phyloP scores from a whole-genome alignment of 257 asterid genomes.

The Thymus quinquecostatus region DNA sequence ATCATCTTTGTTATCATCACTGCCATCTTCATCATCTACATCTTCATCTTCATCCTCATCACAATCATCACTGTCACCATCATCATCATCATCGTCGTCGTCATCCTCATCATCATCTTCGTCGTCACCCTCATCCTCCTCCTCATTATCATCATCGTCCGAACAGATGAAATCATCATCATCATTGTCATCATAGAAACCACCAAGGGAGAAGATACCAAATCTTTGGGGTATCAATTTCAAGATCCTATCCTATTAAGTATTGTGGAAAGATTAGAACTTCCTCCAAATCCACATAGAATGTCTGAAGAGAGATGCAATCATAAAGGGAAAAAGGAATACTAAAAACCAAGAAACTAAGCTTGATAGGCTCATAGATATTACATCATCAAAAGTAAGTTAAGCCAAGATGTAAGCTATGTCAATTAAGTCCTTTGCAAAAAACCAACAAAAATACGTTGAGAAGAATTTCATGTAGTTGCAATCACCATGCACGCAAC shows the following conservation, averaged over 20 bases:
- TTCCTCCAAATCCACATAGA: constrained; percentile 31
- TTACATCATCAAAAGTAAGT: constrained; percentile 1
- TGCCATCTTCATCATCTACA: constrained; percentile 34
- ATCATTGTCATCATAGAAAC: constrained; percentile 39
- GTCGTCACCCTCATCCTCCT: constrained; percentile 28
- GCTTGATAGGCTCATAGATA: neutral
- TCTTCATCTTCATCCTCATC: constrained; percentile 35
- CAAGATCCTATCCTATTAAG: constrained; percentile 51
- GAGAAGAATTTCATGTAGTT: neutral
- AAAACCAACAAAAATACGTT: neutral
- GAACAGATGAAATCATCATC: constrained; percentile 38
- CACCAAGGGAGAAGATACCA: constrained; percentile 48
- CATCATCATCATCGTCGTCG: constrained; percentile 34
- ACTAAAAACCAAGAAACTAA: neutral
- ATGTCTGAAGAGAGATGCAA: constrained; percentile 29
- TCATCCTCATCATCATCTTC: constrained; percentile 33
- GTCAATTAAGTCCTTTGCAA: neutral
- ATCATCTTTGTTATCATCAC: constrained; percentile 26
- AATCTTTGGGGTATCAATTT: constrained; percentile 37
- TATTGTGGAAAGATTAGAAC: constrained; percentile 46
- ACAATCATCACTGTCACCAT: constrained; percentile 35
- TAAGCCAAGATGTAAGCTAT: neutral
- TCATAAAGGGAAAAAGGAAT: neutral
- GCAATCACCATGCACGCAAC: constrained; percentile 13
- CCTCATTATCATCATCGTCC: constrained; percentile 38